These are phyloP conservation scores for Gossypium arboreum DNA, from an alignment of 345 rosid species.

Conservation along the genomic window DNA sequence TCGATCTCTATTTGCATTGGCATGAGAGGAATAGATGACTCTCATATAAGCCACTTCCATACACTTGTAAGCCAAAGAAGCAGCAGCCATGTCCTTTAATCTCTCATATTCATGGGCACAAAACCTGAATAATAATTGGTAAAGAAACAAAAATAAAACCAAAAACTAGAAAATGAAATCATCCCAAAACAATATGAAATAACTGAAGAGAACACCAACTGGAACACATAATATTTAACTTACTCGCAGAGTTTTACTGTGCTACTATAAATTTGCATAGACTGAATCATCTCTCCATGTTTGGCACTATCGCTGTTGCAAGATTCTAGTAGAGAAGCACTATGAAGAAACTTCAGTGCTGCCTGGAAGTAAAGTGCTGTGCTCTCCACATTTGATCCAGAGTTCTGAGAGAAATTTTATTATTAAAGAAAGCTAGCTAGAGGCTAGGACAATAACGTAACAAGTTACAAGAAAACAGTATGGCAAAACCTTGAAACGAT, in stretches of 20 bases:
- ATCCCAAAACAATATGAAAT: neutral
- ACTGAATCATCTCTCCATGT: constrained; percentile 65
- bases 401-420: constrained; percentile 40
- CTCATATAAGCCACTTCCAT: constrained; percentile 94
- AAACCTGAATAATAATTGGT: constrained; percentile 43
- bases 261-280: constrained; percentile 65
- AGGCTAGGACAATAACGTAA: neutral
- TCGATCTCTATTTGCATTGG: constrained; percentile 57
- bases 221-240: constrained; percentile 28
- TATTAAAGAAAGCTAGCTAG: neutral
- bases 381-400: constrained; percentile 56
- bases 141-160: neutral
- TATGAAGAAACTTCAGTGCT: constrained; percentile 86
- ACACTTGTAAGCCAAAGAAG: constrained; percentile 97
- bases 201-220: constrained; percentile 4
- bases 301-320: constrained; percentile 58
- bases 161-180: neutral
- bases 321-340: constrained; percentile 73
- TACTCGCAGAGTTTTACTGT: constrained; percentile 98
- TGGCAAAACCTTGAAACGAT: constrained; percentile 75
- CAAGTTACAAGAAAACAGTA: constrained; percentile 6
- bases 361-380: constrained; percentile 92
- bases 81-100: constrained; percentile 80
- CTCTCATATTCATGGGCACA: constrained; percentile 96
- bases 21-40: constrained; percentile 65